Evolutionary conservation across 495 filamentous ascomycete genomes (phyloP).

Genomic region (Aspergillus ostianus): DNA sequence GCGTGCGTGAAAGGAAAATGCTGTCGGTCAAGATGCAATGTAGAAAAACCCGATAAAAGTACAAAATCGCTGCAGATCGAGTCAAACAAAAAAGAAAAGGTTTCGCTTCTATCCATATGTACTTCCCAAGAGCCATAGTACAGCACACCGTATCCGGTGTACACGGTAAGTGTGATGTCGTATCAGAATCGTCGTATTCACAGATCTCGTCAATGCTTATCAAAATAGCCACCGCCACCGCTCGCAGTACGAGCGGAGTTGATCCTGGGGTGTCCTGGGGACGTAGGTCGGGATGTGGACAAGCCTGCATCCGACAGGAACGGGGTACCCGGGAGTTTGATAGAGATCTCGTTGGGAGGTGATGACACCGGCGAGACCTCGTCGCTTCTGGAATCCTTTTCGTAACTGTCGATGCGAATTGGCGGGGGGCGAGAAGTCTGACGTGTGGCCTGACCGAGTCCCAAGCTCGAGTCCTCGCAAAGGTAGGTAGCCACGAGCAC

Average conservation of each 20-base stretch:
- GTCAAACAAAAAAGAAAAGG: background rate
- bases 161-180: conserved; percentile 10
- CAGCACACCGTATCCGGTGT: conserved; percentile 11
- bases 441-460: conserved; percentile 39
- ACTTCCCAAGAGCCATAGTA: conserved; percentile 15
- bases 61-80: background rate
- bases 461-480: conserved; percentile 57
- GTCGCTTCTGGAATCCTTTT: conserved; percentile 57
- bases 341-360: conserved; percentile 47
- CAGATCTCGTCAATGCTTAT: conserved; percentile 28
- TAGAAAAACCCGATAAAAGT: background rate
- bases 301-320: conserved; percentile 52
- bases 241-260: conserved; percentile 35
- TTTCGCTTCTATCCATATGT: conserved; percentile 20
- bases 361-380: conserved; percentile 45
- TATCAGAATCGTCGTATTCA: conserved; percentile 20
- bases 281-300: conserved; percentile 65
- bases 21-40: background rate
- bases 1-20: background rate
- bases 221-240: conserved; percentile 31
- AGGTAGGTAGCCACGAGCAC: conserved; percentile 82
- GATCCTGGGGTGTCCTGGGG: conserved; percentile 57
- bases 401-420: conserved; percentile 71
- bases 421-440: conserved; percentile 61
- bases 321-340: conserved; percentile 50